Base-by-base conservation (phyloP, 202 grass and related monocot genomes). In the Setaria italica region DNA sequence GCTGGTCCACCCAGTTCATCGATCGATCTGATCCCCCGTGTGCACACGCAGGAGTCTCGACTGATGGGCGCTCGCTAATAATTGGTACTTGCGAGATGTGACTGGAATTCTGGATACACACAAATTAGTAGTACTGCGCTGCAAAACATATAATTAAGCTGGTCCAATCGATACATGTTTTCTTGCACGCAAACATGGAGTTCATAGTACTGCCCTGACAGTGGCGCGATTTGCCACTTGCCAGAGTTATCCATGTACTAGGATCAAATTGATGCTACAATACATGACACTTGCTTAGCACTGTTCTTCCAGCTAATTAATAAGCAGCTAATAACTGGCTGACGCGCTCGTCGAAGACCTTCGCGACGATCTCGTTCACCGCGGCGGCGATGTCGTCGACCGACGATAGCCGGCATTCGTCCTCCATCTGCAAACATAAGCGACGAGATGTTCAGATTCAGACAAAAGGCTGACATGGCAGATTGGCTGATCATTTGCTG, bases 341-440 rank as follows among this genome's bases (percentile, higher is more conserved):
- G 35, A 59, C 55, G 17, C 63, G 16, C 56, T 94, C 87, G 29
- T 85, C 78, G 82, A 70, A 70, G 80, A 90, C 87, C 47, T 80
- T 83, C 7, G 7, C 86, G 71, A 95, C 79, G 49, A 98, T 98
- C 67, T 95, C 82, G 83, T 98, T 85, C 77, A 98, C 93, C 57
- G 93, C 95, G 41, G 88, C 82, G 46, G 95, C 95, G 86, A 98
- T 92, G 19, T 91, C 90, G 25, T 98, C 95, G 74, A 87, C 93
- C 35, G 93, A 91, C 67, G 91, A 89, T 54, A 94, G 85, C 60
- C 89, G 85, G 80, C 91, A 98, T 80, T 87, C 82, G 66, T 92
- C 93, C 82, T 95, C 93, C 51, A 98, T 88, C 95, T 98, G 63
- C 71, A 75, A 78, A 29, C 55, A 88, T 0, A 84, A 70, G 43